A percentile compares a stretch with the other conserved stretches of the same genome.
phyloP scores from a whole-genome alignment of 768 basidiomycete species.

The Lepiota brunneoincarnata region DNA sequence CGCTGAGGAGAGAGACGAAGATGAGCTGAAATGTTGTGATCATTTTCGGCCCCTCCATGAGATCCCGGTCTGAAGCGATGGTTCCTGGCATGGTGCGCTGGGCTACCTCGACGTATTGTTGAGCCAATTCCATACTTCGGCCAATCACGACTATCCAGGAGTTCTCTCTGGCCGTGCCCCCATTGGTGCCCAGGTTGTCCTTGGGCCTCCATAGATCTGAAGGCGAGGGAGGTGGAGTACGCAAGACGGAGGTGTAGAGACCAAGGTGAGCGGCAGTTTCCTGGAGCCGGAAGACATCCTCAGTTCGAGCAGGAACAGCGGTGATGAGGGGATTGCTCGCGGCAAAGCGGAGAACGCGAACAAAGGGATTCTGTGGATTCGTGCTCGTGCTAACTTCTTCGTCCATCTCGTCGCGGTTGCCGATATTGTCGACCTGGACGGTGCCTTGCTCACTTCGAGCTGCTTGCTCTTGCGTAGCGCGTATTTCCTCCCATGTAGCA shows the following conservation, averaged over 20 bases:
- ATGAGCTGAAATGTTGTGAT: conserved; percentile 7
- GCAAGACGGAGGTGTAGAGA: conserved; percentile 3
- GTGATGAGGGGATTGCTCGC: conserved; percentile 3
- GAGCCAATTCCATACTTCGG: not conserved
- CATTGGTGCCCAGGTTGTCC: too few species aligned
- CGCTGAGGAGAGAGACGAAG: not conserved
- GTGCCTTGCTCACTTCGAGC: too few species aligned
- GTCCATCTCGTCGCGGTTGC: not conserved
- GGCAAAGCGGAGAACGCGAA: conserved; percentile 6
- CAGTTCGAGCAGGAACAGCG: conserved; percentile 3
- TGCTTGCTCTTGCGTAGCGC: too few species aligned
- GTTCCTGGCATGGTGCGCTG: conserved; percentile 10
- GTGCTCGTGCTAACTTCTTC: not conserved
- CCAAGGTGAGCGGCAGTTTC: conserved; percentile 8
- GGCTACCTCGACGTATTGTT: conserved; percentile 7
- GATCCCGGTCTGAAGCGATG: not conserved
- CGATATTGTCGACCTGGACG: too few species aligned
- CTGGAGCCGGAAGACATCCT: conserved; percentile 8
- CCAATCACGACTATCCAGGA: conserved; percentile 6
- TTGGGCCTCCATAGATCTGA: not conserved
- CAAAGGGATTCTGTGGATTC: conserved; percentile 1
- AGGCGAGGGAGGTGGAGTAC: not conserved
- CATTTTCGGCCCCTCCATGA: not conserved
- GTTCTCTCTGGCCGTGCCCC: not conserved
- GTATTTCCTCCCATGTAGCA: too few species aligned